Conservation (phyloP, 2,329 filamentous ascomycete species). For the Claviceps sorghi region DNA sequence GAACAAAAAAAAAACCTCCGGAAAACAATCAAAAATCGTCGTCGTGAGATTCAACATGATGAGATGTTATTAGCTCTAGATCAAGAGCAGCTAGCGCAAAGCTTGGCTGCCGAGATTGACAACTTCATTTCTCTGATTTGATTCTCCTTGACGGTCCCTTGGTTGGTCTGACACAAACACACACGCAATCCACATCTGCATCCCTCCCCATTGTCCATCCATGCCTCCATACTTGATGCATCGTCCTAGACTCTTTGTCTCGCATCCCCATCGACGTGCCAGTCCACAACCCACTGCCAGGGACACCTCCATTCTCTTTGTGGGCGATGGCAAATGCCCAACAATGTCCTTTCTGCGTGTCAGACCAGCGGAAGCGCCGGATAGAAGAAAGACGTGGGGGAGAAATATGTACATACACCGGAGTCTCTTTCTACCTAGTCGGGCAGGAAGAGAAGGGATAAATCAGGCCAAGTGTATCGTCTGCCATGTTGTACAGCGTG, state of each 20-base stretch:
- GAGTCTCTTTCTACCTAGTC: too few relatives aligned
- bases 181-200: not conserved
- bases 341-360: too few relatives aligned
- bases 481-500: too few relatives aligned
- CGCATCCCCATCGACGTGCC: slow-evolving; percentile 37
- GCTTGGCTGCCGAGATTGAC: slow-evolving; percentile 42
- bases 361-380: too few relatives aligned
- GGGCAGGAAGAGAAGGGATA: too few relatives aligned
- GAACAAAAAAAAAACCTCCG: not conserved
- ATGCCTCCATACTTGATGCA: not conserved
- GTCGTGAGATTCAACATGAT: slow-evolving; percentile 19
- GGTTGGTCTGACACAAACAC: not conserved
- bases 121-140: slow-evolving; percentile 20
- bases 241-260: too few relatives aligned
- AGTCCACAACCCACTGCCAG: slow-evolving; percentile 19
- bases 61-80: slow-evolving; percentile 62
- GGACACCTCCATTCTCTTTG: too few relatives aligned
- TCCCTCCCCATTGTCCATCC: not conserved
- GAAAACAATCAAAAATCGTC: too few relatives aligned
- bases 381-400: too few relatives aligned
- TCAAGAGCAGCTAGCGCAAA: slow-evolving; percentile 49
- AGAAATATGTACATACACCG: too few relatives aligned
- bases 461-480: too few relatives aligned
- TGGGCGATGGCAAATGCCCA: too few relatives aligned
- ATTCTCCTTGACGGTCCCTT: slow-evolving; percentile 8